Conservation (phyloP, 2,329 filamentous ascomycete genomes). For the Epichloe sibirici region DNA sequence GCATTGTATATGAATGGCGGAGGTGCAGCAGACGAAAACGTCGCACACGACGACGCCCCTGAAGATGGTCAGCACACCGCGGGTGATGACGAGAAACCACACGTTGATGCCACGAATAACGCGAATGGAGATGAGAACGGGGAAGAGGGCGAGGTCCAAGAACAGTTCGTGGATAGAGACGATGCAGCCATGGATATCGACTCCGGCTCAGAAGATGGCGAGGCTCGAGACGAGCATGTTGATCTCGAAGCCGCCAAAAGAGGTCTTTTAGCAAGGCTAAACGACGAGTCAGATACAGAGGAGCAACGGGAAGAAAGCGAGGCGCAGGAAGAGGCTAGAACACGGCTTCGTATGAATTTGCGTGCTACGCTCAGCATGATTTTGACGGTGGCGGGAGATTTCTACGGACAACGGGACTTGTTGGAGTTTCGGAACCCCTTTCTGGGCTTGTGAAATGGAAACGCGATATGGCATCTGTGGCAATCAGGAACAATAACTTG, state of each 20-base stretch:
- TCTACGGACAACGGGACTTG: constrained; percentile 80
- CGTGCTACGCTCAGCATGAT: constrained; percentile 84
- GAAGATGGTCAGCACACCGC: background rate
- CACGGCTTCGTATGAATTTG: constrained; percentile 35
- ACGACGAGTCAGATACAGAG: constrained; percentile 13
- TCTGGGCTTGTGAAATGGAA: constrained; percentile 25
- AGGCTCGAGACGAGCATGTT: constrained; percentile 16
- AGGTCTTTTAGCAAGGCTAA: constrained; percentile 34
- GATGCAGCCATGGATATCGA: constrained; percentile 32
- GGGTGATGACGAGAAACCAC: constrained; percentile 9
- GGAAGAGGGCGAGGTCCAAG: constrained; percentile 8
- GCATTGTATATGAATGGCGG: constrained; percentile 19
- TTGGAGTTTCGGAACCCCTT: constrained; percentile 61
- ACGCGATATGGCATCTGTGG: background rate
- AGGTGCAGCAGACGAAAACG: background rate
- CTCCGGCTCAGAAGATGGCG: constrained; percentile 21
- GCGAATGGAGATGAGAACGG: background rate
- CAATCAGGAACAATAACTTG: too few relatives aligned
- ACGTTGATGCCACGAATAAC: background rate
- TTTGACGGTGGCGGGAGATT: constrained; percentile 73
- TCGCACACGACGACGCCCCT: too few relatives aligned
- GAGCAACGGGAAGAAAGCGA: constrained; percentile 15
- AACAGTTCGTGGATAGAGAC: constrained; percentile 12
- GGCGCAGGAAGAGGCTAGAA: constrained; percentile 15
- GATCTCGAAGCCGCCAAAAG: constrained; percentile 36